Conservation (phyloP, 2,329 filamentous ascomycete species). For the Colletotrichum somersetense region DNA sequence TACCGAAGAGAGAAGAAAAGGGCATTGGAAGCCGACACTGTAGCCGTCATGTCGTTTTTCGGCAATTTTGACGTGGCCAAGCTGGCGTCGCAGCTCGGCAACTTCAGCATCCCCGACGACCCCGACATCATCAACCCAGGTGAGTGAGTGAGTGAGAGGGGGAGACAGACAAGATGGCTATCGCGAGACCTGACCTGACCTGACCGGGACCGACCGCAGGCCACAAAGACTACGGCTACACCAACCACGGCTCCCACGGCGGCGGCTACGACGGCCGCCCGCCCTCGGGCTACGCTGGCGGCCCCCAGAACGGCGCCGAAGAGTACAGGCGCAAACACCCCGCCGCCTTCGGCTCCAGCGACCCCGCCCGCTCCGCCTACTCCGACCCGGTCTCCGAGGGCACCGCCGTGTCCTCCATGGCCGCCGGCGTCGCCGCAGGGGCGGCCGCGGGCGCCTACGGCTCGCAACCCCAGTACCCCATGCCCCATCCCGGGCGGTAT, state of each 20-base stretch:
- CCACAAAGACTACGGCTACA: constrained; percentile 39
- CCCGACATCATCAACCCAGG: constrained; percentile 51
- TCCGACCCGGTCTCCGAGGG: constrained; percentile 22
- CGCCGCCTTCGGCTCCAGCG: constrained; percentile 35
- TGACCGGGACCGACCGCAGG: constrained; percentile 1
- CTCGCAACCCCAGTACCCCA: constrained; percentile 32
- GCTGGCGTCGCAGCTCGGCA: constrained; percentile 54
- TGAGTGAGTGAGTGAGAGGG: constrained; percentile 26
- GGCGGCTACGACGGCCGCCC: constrained; percentile 39
- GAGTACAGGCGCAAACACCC: constrained; percentile 37
- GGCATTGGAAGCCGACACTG: neutral
- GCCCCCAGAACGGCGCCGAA: constrained; percentile 39
- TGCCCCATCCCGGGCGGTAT: constrained; percentile 30
- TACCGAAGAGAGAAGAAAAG: constrained; percentile 13
- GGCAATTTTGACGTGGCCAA: constrained; percentile 48
- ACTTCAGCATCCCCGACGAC: constrained; percentile 50
- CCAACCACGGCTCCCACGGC: constrained; percentile 23
- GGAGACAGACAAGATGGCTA: too few relatives aligned
- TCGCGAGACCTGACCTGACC: neutral
- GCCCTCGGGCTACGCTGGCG: constrained; percentile 39
- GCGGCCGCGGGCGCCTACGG: constrained; percentile 39
- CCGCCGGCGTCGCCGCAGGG: constrained; percentile 4
- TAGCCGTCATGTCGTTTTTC: constrained; percentile 30
- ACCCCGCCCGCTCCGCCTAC: constrained; percentile 26
- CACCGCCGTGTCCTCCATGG: constrained; percentile 18